phyloP scores from a whole-genome alignment of 192 early-diverging fungal genomes.

The Coemansia sp. region DNA sequence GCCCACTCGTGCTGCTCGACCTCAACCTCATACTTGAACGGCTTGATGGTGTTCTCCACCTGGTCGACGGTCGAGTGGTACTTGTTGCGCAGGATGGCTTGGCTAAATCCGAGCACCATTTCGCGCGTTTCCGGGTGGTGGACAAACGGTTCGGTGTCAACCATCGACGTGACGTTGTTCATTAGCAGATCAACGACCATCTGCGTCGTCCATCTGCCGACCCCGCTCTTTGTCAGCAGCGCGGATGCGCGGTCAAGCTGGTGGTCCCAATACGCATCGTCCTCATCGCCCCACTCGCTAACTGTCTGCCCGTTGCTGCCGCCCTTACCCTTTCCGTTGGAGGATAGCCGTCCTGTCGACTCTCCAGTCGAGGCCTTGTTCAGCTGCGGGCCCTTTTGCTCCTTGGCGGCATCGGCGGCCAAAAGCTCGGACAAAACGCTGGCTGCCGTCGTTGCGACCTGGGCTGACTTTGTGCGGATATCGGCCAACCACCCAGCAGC shows the following conservation, averaged over 20 bases:
- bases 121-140: conserved; percentile 79
- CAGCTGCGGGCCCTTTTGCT: conserved; percentile 41
- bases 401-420: conserved; percentile 42
- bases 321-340: neutral
- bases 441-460: conserved; percentile 26
- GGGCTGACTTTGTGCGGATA: conserved; percentile 20
- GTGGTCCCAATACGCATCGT: conserved; percentile 74
- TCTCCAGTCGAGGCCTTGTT: conserved; percentile 6
- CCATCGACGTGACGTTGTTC: conserved; percentile 75
- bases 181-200: conserved; percentile 86
- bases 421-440: conserved; percentile 39
- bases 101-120: conserved; percentile 79
- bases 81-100: conserved; percentile 81
- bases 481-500: conserved; percentile 51
- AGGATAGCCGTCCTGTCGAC: neutral
- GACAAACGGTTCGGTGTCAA: conserved; percentile 79
- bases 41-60: conserved; percentile 99
- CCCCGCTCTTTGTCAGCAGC: conserved; percentile 88
- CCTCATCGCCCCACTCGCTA: conserved; percentile 41
- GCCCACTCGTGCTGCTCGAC: conserved; percentile 88
- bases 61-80: conserved; percentile 91
- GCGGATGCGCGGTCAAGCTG: conserved; percentile 81
- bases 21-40: conserved; percentile 98
- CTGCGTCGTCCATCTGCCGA: conserved; percentile 89
- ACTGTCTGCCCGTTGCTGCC: neutral